Base-by-base conservation (phyloP, 345 rosid genomes). In the Dovyalis caffra region DNA sequence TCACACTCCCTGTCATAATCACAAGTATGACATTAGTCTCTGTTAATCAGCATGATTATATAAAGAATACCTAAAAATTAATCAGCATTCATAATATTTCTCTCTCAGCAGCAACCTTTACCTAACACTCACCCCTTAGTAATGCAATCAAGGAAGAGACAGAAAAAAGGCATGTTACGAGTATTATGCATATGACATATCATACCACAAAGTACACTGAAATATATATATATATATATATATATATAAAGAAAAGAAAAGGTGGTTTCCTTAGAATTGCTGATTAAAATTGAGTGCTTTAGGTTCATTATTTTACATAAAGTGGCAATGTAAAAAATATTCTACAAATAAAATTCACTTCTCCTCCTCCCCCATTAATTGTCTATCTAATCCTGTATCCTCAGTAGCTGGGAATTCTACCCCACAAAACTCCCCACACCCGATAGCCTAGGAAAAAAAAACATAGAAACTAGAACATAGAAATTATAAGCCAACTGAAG, bases 1-100 rank as follows among this genome's bases (percentile, higher is more conserved):
- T 94, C 64, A 71, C 87, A 49, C 75, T 18, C 73, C 85, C 97
- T 91, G 80, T 49, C 60, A 33, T 60, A 77, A 74, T 58, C 60
- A 67, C 64, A 45, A 56, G 57, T 56, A 74, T 25, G 25, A 56
- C 60, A n/a, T 56, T 3, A 3, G 5, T n/a, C 26, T 53, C 60
- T 53, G 25, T 8, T 53, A 49, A 49, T 49, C 21, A 49, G 8
- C 56, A 49, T 49, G 21, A 20, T 49, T 49, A 49, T 20, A 56
- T n/a, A 56, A 23, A 23, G 28, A 56, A 8, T 56, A 10, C 18
- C 18, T 43, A 3, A 43, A 3, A 43, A 40, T 0, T 43, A 16
- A 3, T 43, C 3, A 16, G 47, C 47, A 43, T 43, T 43, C 47
- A 56, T 43, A 0, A 1, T n/a, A 23, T n/a, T 49, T 49, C 23